Evolutionary conservation across 106 monocot species (phyloP), one percentile per base, ranked within the genome.

Genomic region (Allium cepa): DNA sequence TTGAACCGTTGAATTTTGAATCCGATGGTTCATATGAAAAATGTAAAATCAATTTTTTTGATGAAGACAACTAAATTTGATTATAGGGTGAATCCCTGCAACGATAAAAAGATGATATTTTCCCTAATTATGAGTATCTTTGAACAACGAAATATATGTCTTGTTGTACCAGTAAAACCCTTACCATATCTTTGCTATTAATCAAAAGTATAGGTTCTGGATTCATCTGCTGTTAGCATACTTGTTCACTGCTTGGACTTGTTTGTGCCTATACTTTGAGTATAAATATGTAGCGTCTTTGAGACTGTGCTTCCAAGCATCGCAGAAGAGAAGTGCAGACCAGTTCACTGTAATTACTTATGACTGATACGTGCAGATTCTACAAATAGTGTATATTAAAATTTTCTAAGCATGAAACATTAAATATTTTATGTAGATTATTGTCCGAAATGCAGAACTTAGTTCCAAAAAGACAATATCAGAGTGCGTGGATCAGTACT

Each of bases 221-320:
- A 61, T 92, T 79, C 97, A 99, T 69, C 67, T 99, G 53, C 36
- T 76, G 62, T 79, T 92, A 92, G 87, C 66, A 10, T 99, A 99
- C 70, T 49, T 90, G 69, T 83, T 99, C 76, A 99, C 87, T 46
- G 57, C 87, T 15, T 99, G 97, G 97, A 81, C 89, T 59, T 83
- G 72, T 47, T 99, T 75, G 66, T 68, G 87, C 63, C 80, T 99
- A 8, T 99, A 90, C 84, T 82, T 66, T 65, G 97, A 99, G 67
- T 99, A 99, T 77, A 75, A n/a, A 68, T 87, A 72, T 59, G 81
- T 99, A 62, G 80, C 87, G 48, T 89, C 80, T 63, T 87, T 99
- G 89, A 84, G 97, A 56, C 69, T 99, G 53, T 86, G 84, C 73
- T 99, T 85, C 73, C 75, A 90, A 77, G 92, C 97, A 56, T 87